Conservation (phyloP, 805 yeast species). For the Kodamaea sagamina region DNA sequence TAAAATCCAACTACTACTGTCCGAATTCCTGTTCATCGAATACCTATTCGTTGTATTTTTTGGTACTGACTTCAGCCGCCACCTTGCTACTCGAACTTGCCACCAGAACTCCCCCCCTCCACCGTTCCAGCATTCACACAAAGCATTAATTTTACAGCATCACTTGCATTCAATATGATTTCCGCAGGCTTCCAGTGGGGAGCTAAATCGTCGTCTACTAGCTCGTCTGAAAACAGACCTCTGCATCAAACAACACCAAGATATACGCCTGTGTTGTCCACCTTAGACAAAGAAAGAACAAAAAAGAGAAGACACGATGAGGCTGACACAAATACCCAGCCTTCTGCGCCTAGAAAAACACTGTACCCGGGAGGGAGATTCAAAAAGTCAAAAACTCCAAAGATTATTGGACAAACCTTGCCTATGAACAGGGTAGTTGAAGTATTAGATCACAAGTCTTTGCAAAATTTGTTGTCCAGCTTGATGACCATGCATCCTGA, state of each 20-base stretch:
- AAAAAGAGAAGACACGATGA: constrained; percentile 21
- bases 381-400: constrained; percentile 42
- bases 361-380: constrained; percentile 7
- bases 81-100: no score
- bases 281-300: constrained; percentile 3
- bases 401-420: constrained; percentile 57
- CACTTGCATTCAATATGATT: constrained; percentile 5
- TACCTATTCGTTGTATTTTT: no score
- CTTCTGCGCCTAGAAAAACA: constrained; percentile 11
- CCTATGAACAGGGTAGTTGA: constrained; percentile 69
- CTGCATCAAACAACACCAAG: constrained; percentile 13
- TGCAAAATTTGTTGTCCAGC: constrained; percentile 53
- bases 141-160: background rate
- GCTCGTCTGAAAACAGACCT: constrained; percentile 2
- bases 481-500: constrained; percentile 66
- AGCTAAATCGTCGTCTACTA: constrained; percentile 8
- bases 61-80: no score
- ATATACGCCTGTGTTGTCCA: constrained; percentile 14
- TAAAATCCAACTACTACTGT: no score
- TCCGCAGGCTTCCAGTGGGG: constrained; percentile 34
- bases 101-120: no score
- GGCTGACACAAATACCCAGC: constrained; percentile 10
- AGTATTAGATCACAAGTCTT: constrained; percentile 57
- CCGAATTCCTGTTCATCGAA: no score
- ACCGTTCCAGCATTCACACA: no score